Percentiles rank a stretch among this genome's conserved stretches.
Evolutionary conservation across 2,329 filamentous ascomycete genomes (phyloP).

Genomic region (Colletotrichum lupini): DNA sequence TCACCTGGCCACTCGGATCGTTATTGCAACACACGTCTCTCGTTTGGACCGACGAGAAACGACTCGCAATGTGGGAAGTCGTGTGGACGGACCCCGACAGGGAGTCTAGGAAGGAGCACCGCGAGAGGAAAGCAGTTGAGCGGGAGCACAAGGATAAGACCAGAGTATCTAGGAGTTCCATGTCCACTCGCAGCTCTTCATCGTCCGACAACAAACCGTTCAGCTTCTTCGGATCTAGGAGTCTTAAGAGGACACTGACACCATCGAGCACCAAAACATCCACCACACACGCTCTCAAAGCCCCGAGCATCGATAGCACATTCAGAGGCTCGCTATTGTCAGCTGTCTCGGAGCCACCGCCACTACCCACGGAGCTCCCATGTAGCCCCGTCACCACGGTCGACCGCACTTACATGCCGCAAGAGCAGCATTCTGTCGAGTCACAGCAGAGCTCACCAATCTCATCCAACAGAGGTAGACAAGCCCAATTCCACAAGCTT

Average conservation of each 20-base stretch:
- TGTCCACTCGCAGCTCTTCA: slow-evolving; percentile 56
- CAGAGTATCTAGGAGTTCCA: slow-evolving; percentile 46
- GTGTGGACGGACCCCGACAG: slow-evolving; percentile 67
- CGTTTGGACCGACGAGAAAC: neutral
- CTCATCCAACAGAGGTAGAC: slow-evolving; percentile 49
- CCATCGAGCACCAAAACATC: slow-evolving; percentile 39
- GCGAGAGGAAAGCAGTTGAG: slow-evolving; percentile 59
- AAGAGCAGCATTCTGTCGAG: slow-evolving; percentile 21
- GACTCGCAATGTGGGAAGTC: slow-evolving; percentile 66
- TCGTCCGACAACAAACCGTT: slow-evolving; percentile 54
- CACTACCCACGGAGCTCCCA: slow-evolving; percentile 6
- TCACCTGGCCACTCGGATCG: neutral
- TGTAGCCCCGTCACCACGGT: slow-evolving; percentile 10
- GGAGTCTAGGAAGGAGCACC: slow-evolving; percentile 64
- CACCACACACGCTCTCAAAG: slow-evolving; percentile 23
- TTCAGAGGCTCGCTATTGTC: slow-evolving; percentile 31
- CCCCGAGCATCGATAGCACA: slow-evolving; percentile 27
- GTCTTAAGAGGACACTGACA: slow-evolving; percentile 46
- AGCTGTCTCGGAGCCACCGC: slow-evolving; percentile 21
- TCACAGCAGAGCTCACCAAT: slow-evolving; percentile 37
- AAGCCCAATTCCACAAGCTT: neutral
- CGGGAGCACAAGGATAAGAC: slow-evolving; percentile 46
- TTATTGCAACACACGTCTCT: neutral
- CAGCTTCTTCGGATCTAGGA: slow-evolving; percentile 56
- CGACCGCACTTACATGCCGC: slow-evolving; percentile 9